Evolutionary conservation across 129 eudicot species (phyloP).

Genomic region (Oenanthe sinensis): DNA sequence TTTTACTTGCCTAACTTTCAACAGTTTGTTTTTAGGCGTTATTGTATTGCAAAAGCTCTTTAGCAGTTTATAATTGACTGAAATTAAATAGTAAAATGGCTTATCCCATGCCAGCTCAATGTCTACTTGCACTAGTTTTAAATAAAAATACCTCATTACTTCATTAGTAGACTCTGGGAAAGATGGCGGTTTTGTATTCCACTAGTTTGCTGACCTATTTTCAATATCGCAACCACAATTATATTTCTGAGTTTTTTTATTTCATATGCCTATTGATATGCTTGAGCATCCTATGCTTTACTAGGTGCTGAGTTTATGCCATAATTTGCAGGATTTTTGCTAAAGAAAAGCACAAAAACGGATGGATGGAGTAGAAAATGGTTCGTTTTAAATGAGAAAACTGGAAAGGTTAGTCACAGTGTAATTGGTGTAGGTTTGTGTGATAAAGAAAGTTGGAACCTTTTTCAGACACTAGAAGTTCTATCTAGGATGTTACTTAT

Average conservation of each 20-base stretch:
- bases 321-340: slow-evolving; percentile 55
- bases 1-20: no score
- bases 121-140: neutral
- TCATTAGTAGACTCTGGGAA: neutral
- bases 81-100: neutral
- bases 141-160: no score
- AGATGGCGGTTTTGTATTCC: neutral
- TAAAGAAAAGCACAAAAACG: slow-evolving; percentile 89
- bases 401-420: slow-evolving; percentile 67
- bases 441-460: neutral
- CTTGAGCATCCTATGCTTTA: neutral
- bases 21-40: neutral
- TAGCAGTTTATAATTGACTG: neutral
- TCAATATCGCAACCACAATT: neutral
- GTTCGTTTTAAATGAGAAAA: slow-evolving; percentile 94
- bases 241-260: neutral
- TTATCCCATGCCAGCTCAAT: neutral
- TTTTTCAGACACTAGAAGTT: neutral
- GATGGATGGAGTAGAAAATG: slow-evolving; percentile 90
- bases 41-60: neutral
- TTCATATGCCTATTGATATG: neutral
- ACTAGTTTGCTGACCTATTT: neutral
- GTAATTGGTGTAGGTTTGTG: neutral
- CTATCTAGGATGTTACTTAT: neutral
- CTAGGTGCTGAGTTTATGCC: slow-evolving; percentile 5